Percentiles rank a stretch among this genome's conserved stretches.
Evolutionary conservation across 106 monocot genomes (phyloP).

Genomic region (Dendrobium nobile): DNA sequence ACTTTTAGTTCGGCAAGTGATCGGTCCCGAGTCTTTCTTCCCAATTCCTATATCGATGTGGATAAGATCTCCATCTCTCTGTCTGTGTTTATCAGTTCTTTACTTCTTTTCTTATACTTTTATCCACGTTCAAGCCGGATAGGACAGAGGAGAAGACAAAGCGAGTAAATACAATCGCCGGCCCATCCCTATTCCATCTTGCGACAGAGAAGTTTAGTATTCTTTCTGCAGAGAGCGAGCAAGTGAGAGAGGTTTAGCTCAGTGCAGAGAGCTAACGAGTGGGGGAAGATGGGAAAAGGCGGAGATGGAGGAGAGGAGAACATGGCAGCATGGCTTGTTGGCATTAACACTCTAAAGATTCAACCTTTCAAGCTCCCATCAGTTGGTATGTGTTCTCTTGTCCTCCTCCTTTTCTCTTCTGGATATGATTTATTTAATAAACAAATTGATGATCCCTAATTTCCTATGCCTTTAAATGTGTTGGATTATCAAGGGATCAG

Average conservation of each 20-base stretch:
- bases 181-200: neutral
- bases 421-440: neutral
- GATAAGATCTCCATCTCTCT: no score
- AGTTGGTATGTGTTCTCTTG: constrained; percentile 34
- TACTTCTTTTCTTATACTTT: neutral
- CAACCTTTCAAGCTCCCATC: constrained; percentile 82
- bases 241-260: neutral
- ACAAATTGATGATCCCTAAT: neutral
- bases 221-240: neutral
- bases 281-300: constrained; percentile 9
- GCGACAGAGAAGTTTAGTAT: no score
- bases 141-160: constrained; percentile 28
- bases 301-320: constrained; percentile 55
- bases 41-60: no score
- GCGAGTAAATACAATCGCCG: constrained; percentile 19
- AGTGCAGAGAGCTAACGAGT: neutral
- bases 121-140: constrained; percentile 4
- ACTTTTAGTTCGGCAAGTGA: no score
- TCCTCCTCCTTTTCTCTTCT: neutral
- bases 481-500: neutral
- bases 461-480: neutral
- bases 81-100: no score
- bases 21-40: no score
- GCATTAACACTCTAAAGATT: constrained; percentile 79
- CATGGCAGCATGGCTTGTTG: constrained; percentile 89